Base-by-base conservation (phyloP, 495 filamentous ascomycete genomes). In the Penicillium turbatum region DNA sequence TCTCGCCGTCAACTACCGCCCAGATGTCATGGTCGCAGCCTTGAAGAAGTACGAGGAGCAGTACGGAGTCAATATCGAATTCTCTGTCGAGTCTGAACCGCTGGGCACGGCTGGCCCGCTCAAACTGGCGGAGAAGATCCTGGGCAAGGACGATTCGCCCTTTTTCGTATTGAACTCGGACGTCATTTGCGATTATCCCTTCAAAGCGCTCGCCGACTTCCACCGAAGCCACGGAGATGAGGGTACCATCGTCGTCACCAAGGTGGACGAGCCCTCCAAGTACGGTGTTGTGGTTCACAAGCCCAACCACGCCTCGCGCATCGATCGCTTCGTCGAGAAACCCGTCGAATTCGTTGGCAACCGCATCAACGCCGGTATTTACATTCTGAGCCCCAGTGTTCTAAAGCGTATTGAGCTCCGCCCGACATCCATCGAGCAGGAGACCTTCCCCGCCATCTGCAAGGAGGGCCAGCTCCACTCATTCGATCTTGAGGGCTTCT, bases 81-180 rank as follows among this genome's bases (percentile, higher is more conserved):
- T 98, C 79, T 96, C 91, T 45, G 86, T 98, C 73, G 93, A 98
- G 76, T 82, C 82, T 51, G 93, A 98, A 70, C 93, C 93, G 43
- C 83, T 98, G 32, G 93, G 95, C 63, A 98, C 93, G 39, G 93
- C 93, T 56, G 93, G 93, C 51, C 93, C 93, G 27, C 80, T 98
- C 54, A 98, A 97, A 78, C 83, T 98, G 43, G 93, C 93, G 45
- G 93, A 97, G 77, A 83, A 89, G 65, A 91, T 92, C 61, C 82
- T 98, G 45, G 89, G 81, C 54, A 97, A 97, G 72, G 92, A 97
- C 65, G 86, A 96, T 69, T 73, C 83, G 11, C 93, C 93, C 38
- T 97, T 97, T 79, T 97, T 99, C 73, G 93, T 99, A n/a, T 82
- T 99, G 53, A 97, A 97, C 79, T 95, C 91, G 30, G 93, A 97